Evolutionary conservation across 495 filamentous ascomycete genomes (phyloP), one percentile per base, ranked within the genome.

Genomic region (Annulohypoxylon stygium): DNA sequence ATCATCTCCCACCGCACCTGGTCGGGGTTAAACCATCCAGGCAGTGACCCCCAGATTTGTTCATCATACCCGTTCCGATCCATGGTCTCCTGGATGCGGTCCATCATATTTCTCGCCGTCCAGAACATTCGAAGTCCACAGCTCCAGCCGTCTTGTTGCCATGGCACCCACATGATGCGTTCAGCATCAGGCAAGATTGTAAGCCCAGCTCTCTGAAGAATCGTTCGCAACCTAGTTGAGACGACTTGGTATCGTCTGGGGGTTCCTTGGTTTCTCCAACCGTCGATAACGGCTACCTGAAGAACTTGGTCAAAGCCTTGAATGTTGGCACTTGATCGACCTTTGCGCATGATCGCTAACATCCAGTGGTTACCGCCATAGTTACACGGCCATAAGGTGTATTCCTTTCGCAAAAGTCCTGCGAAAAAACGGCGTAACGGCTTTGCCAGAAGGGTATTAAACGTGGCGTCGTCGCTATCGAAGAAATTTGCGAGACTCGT

Each of bases 1-100:
- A 69, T 74, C 77, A 79, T 79, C 63, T 79, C 77, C 65, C 61
- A 75, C n/a, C 77, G 67, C 30, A 75, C 70, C 3, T 63, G 41
- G 2, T 72, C 45, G 2, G 67, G 54, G 43, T 77, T 76, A 33
- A 77, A 75, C 61, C 67, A 76, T 4, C 70, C 70, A 11, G 34
- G 45, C 18, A 77, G 5, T 0, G 33, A 30, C 0, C 0, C 4
- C 75, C 73, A 79, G 48, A 79, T 50, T 0, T 6, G 18, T 8
- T 63, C 65, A 14, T 43, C 14, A 16, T 66, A 58, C 11, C 5
- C 11, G 2, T 20, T 37, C 2, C n/a, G 4, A 37, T 55, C 61
- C 2, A 26, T 23, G 7, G 47, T 7, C 2, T 23, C 10, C 3
- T 65, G 25, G 9, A 79, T 48, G 11, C 77, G 75, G n/a, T 74